Evolutionary conservation across 768 basidiomycete genomes (phyloP).

Genomic region (Rhodotorula diobovata): DNA sequence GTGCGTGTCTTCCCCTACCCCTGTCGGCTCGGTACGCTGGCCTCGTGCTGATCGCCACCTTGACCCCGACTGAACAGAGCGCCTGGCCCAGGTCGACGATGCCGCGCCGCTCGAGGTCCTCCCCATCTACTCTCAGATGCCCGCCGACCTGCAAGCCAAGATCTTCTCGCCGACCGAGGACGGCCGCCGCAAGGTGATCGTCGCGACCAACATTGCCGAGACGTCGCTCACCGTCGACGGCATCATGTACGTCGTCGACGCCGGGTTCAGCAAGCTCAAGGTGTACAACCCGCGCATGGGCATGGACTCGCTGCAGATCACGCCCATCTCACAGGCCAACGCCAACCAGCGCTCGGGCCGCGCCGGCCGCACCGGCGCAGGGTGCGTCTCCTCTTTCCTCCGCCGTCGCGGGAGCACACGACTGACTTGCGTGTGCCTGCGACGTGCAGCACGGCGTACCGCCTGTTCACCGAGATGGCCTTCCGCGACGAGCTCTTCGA

Average conservation of each 20-base stretch:
- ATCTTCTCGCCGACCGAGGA: constrained; percentile 93
- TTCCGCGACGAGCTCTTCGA: constrained; percentile 91
- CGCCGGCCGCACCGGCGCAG: constrained; percentile 91
- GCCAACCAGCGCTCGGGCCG: constrained; percentile 93
- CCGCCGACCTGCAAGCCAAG: constrained; percentile 94
- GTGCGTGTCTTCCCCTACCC: constrained; percentile 51
- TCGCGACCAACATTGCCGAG: constrained; percentile 98
- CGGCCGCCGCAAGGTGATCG: constrained; percentile 91
- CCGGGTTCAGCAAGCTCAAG: constrained; percentile 94
- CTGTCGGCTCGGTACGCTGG: background rate
- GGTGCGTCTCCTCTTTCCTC: constrained; percentile 55
- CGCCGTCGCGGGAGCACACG: too few relatives aligned
- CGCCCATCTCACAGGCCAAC: constrained; percentile 97
- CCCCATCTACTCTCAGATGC: constrained; percentile 99
- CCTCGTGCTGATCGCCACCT: background rate
- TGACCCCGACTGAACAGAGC: constrained; percentile 56
- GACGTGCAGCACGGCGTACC: constrained; percentile 77
- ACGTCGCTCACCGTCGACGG: constrained; percentile 98
- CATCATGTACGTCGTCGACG: constrained; percentile 92
- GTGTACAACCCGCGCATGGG: constrained; percentile 99
- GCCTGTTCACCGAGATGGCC: constrained; percentile 94
- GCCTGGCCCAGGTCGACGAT: constrained; percentile 84
- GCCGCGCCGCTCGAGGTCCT: constrained; percentile 81
- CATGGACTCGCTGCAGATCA: constrained; percentile 98
- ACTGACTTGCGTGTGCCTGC: background rate